These are phyloP conservation scores for Brettanomyces naardenensis DNA, from an alignment of 805 yeast species.

Conservation along the genomic window DNA sequence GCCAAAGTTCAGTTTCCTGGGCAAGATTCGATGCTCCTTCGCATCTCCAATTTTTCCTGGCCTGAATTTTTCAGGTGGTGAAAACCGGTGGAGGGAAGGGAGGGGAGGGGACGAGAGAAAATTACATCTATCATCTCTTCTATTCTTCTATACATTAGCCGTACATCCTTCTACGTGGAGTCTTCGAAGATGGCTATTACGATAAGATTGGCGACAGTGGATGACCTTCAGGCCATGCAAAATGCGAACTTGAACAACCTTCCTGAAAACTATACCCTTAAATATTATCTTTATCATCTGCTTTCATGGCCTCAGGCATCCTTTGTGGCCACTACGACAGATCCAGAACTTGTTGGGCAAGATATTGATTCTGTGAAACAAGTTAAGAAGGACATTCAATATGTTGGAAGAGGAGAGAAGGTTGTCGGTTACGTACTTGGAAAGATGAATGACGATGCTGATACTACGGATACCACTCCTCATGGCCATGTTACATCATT, in stretches of 20 bases:
- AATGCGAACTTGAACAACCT: conserved; percentile 85
- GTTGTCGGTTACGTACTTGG: conserved; percentile 95
- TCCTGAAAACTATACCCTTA: conserved; percentile 90
- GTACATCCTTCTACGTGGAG: too few species aligned
- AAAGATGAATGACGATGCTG: conserved; percentile 92
- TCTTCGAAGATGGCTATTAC: conserved; percentile 62
- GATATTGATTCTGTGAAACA: conserved; percentile 10
- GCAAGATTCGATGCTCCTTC: too few species aligned
- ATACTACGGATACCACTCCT: conserved; percentile 50
- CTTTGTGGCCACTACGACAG: conserved; percentile 84
- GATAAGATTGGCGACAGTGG: conserved; percentile 79
- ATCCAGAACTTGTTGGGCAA: conserved; percentile 29
- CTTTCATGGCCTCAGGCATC: conserved; percentile 97
- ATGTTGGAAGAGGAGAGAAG: conserved; percentile 61
- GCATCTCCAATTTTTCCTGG: too few species aligned
- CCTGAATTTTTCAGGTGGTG: too few species aligned
- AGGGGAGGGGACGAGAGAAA: too few species aligned
- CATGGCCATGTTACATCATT: conserved; percentile 94
- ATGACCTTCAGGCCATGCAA: conserved; percentile 91
- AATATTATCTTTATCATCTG: conserved; percentile 89
- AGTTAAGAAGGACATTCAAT: conserved; percentile 32
- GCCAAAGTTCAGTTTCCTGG: too few species aligned
- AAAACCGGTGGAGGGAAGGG: too few species aligned
- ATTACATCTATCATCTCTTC: too few species aligned
- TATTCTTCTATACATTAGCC: too few species aligned